These are phyloP conservation scores for Plasmodium vinckei DNA, from an alignment of 169 alveolate species.

Conservation along the genomic window DNA sequence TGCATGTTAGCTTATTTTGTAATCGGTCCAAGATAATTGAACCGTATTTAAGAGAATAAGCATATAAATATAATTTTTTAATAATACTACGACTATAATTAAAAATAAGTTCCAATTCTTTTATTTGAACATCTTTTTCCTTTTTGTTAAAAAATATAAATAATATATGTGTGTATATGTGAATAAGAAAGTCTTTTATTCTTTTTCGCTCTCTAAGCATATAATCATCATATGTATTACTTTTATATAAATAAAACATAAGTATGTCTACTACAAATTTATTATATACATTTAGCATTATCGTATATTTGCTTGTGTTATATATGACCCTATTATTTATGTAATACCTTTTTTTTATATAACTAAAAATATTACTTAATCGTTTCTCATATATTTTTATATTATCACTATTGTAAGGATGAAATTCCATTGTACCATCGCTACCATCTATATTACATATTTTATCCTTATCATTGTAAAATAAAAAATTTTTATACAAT, in stretches of 20 bases:
- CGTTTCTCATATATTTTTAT: slow-evolving; percentile 13
- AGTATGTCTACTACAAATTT: slow-evolving; percentile 22
- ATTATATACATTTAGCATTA: slow-evolving; percentile 32
- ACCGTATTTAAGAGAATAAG: not conserved
- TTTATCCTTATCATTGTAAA: not conserved
- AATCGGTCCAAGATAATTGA: too few relatives aligned
- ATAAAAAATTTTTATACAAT: slow-evolving; percentile 14
- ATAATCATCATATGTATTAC: not conserved
- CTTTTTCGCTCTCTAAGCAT: not conserved
- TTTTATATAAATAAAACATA: slow-evolving; percentile 9
- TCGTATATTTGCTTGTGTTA: slow-evolving; percentile 38
- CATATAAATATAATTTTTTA: slow-evolving; percentile 1
- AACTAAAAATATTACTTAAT: slow-evolving; percentile 9
- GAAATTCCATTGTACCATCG: not conserved
- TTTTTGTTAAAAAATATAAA: not conserved
- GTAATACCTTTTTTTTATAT: slow-evolving; percentile 37
- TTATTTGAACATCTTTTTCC: not conserved
- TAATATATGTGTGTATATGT: slow-evolving; percentile 16
- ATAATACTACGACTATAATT: slow-evolving; percentile 15
- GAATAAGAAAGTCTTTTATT: not conserved
- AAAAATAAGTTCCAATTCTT: slow-evolving; percentile 9
- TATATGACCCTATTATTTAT: slow-evolving; percentile 16
- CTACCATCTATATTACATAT: not conserved
- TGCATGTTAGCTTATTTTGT: too few relatives aligned
- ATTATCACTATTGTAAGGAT: not conserved